Evolutionary conservation across 2,329 filamentous ascomycete species (phyloP), one percentile per base, ranked within the genome.

Genomic region (Phoma sp.): DNA sequence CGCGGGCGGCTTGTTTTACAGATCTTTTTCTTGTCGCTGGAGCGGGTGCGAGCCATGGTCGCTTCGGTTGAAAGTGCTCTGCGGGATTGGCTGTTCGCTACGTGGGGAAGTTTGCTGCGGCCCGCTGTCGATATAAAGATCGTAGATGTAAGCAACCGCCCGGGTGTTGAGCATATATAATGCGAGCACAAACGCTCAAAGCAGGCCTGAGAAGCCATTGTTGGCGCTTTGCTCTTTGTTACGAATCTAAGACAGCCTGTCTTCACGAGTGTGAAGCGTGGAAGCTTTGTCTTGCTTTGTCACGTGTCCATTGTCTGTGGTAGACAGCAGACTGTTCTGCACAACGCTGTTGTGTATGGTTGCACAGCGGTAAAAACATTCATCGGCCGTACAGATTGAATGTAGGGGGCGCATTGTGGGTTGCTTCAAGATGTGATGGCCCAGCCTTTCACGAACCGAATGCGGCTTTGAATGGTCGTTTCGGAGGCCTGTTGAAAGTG

Each of bases 181-280:
- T 62, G 40, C 18, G 42, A 37, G 47, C 46, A 66, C 62, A 69
- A 71, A 68, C 62, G 53, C 40, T 64, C 56, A 66, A 69, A 65
- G 63, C 50, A 51, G 46, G 40, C 42, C 38, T 49, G 45, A 30
- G 42, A 65, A 39, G 47, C 59, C 58, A 49, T 40, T 67, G 64
- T 66, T 65, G 50, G 57, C 33, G 28, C 52, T 65, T 66, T 68
- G 63, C 62, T 62, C 65, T 69, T 71, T 71, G 67, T 68, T 55
- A 56, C 47, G 33, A 36, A 28, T 47, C 43, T 53, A 52, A 68
- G 61, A 61, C 60, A 57, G 49, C 37, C 40, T 61, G 51, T 57
- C 42, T 38, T 49, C 51, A 47, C 38, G 51, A 32, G 39, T 39
- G 63, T 64, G 63, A 66, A 64, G 50, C 23, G 53, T 45, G 37